A percentile compares a stretch with the other conserved stretches of the same genome.
Conservation (phyloP, 192 early-diverging fungal species). For the Coemansia interrupta region DNA sequence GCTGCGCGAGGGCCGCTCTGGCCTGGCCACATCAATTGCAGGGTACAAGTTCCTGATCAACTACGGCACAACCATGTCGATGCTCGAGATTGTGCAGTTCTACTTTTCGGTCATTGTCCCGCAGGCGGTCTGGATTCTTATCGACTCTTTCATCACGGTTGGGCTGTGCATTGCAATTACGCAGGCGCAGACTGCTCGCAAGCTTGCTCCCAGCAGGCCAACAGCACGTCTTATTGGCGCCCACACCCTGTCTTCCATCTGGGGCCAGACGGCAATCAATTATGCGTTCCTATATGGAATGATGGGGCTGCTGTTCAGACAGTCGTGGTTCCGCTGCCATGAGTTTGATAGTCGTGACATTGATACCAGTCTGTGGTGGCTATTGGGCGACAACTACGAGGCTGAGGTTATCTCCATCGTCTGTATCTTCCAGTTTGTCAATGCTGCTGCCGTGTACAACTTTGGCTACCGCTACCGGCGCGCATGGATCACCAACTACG, state of each 20-base stretch:
- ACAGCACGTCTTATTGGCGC: slow-evolving; percentile 73
- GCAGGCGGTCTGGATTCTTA: slow-evolving; percentile 71
- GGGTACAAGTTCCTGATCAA: slow-evolving; percentile 73
- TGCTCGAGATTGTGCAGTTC: slow-evolving; percentile 64
- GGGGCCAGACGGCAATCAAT: slow-evolving; percentile 71
- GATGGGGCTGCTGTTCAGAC: slow-evolving; percentile 58
- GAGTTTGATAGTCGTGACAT: slow-evolving; percentile 69
- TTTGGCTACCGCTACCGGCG: slow-evolving; percentile 65
- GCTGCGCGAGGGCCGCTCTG: slow-evolving; percentile 68
- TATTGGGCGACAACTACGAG: slow-evolving; percentile 80
- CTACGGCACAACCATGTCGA: slow-evolving; percentile 72
- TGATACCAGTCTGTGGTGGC: slow-evolving; percentile 72
- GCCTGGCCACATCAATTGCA: slow-evolving; percentile 71
- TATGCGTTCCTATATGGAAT: slow-evolving; percentile 58
- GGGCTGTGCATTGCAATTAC: slow-evolving; percentile 65
- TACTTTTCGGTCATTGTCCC: slow-evolving; percentile 72
- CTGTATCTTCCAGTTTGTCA: slow-evolving; percentile 68
- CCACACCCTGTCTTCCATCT: slow-evolving; percentile 65
- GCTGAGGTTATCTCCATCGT: slow-evolving; percentile 61
- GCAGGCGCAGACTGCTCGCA: slow-evolving; percentile 57
- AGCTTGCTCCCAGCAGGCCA: slow-evolving; percentile 59
- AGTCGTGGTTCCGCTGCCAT: slow-evolving; percentile 73
- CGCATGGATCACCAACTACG: slow-evolving; percentile 62
- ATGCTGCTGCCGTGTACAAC: slow-evolving; percentile 66
- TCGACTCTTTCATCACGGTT: slow-evolving; percentile 67